Evolutionary conservation across 331 rosid species (phyloP).

Genomic region (Spiraea crenata): DNA sequence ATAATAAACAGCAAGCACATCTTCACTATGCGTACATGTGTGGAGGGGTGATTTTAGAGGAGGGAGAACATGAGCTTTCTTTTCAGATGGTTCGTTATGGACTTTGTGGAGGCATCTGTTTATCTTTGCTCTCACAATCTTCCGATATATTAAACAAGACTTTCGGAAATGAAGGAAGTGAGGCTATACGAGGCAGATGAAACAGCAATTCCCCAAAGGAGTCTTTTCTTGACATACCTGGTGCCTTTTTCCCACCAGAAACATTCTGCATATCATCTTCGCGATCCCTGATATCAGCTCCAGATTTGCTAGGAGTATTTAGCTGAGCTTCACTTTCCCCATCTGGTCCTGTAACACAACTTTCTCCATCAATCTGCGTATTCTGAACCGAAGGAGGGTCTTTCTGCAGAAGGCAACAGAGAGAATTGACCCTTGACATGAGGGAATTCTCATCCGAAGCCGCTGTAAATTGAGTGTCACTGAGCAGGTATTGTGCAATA

Average conservation of each 20-base stretch:
- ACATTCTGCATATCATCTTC: slow-evolving; percentile 48
- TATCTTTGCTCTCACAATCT: slow-evolving; percentile 45
- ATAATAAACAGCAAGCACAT: slow-evolving; percentile 11
- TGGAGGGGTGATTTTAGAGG: background rate
- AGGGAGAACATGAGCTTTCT: background rate
- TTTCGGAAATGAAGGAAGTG: slow-evolving; percentile 88
- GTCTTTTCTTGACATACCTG: slow-evolving; percentile 84
- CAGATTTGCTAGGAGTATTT: slow-evolving; percentile 24
- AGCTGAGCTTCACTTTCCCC: slow-evolving; percentile 37
- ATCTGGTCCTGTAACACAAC: slow-evolving; percentile 32
- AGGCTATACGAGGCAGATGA: slow-evolving; percentile 81
- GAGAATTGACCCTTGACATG: slow-evolving; percentile 93
- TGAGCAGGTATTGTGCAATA: slow-evolving; percentile 72
- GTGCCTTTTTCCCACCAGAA: slow-evolving; percentile 44
- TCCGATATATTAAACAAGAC: slow-evolving; percentile 75
- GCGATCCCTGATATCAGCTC: slow-evolving; percentile 34
- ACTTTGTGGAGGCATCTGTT: slow-evolving; percentile 22
- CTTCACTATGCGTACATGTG: background rate
- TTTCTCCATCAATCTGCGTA: slow-evolving; percentile 33
- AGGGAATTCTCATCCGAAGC: slow-evolving; percentile 81
- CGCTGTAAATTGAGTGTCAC: slow-evolving; percentile 65
- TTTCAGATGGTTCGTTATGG: slow-evolving; percentile 5
- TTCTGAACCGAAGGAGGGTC: slow-evolving; percentile 50
- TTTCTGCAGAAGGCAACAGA: slow-evolving; percentile 84
- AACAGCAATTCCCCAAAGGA: slow-evolving; percentile 74